Evolutionary conservation across 805 yeast species (phyloP).

Genomic region (Candida silvatica): DNA sequence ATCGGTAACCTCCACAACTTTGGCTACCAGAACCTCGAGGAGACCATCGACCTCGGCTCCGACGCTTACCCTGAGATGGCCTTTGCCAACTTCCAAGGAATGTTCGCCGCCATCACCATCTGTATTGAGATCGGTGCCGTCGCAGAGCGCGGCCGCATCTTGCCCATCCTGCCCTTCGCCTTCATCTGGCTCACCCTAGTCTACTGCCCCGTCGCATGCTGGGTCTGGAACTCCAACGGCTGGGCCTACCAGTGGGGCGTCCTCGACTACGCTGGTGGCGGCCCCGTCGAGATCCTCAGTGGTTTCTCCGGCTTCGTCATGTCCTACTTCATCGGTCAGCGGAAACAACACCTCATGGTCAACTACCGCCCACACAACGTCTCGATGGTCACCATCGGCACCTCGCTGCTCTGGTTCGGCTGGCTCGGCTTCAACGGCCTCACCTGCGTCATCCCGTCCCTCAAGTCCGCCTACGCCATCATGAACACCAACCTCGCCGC

Average conservation of each 20-base stretch:
- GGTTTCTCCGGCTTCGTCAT: constrained; percentile 89
- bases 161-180: constrained; percentile 75
- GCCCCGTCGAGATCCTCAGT: constrained; percentile 88
- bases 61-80: constrained; percentile 69
- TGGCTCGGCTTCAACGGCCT: constrained; percentile 97
- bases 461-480: constrained; percentile 81
- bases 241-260: constrained; percentile 95
- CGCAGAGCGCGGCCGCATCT: constrained; percentile 86
- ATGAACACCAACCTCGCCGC: constrained; percentile 90
- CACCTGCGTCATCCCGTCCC: constrained; percentile 71
- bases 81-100: constrained; percentile 81
- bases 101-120: constrained; percentile 85
- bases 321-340: constrained; percentile 70
- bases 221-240: constrained; percentile 92
- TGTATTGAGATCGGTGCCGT: constrained; percentile 89
- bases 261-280: constrained; percentile 96
- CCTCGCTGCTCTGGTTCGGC: constrained; percentile 82
- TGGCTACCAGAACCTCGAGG: constrained; percentile 68
- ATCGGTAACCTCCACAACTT: constrained; percentile 82
- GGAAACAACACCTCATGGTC: constrained; percentile 67
- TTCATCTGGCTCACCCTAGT: constrained; percentile 89
- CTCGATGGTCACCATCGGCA: constrained; percentile 83
- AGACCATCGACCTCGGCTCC: constrained; percentile 15
- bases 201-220: constrained; percentile 89
- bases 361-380: constrained; percentile 95